Percentiles rank a stretch among this genome's conserved stretches.
These are phyloP conservation scores for Flaveria brownii DNA, from an alignment of 129 eudicot species.

Conservation along the genomic window DNA sequence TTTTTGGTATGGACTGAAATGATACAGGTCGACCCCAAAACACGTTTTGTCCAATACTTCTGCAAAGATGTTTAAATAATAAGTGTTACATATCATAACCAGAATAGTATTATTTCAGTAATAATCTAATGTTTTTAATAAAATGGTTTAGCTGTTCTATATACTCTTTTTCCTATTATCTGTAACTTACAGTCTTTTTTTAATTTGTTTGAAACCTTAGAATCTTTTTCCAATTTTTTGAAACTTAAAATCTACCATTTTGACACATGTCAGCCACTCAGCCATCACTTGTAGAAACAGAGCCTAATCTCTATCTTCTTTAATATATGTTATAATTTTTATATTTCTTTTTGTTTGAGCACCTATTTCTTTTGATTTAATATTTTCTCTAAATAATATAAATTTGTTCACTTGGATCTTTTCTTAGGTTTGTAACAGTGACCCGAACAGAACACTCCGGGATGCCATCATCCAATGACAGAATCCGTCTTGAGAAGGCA, in stretches of 20 bases:
- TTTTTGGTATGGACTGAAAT: background rate
- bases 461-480: constrained; percentile 78
- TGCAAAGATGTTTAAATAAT: background rate
- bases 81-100: too few species aligned
- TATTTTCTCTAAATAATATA: background rate
- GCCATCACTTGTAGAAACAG: background rate
- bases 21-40: background rate
- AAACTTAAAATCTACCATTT: background rate
- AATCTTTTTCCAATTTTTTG: background rate
- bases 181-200: background rate
- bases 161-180: background rate
- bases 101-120: background rate
- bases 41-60: background rate
- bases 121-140: background rate
- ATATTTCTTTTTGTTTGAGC: background rate
- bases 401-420: background rate
- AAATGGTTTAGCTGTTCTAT: background rate
- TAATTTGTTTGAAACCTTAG: background rate
- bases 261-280: background rate
- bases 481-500: constrained; percentile 74
- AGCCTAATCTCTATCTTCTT: background rate
- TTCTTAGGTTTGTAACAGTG: constrained; percentile 77
- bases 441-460: constrained; percentile 56
- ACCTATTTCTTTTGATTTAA: background rate
- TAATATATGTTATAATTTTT: background rate